Evolutionary conservation across 106 monocot species (phyloP).

Genomic region (Dendrobium huoshanense): DNA sequence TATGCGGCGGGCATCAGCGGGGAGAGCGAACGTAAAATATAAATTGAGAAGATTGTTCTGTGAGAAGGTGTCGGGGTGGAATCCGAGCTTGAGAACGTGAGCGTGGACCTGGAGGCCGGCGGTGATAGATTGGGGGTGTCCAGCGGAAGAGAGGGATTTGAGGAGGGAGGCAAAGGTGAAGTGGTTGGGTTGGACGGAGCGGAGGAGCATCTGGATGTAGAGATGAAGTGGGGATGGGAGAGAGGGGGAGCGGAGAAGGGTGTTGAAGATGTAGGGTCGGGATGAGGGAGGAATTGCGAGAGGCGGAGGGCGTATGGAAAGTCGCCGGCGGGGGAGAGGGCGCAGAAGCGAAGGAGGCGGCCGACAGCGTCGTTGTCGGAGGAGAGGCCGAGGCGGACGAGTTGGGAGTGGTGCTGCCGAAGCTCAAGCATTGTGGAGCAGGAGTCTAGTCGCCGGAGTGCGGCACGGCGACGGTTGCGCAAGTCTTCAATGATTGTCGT

Average conservation of each 20-base stretch:
- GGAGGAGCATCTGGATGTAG: slow-evolving; percentile 60
- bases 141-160: slow-evolving; percentile 87
- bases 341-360: neutral
- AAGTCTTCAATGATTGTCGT: neutral
- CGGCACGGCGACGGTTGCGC: neutral
- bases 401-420: slow-evolving; percentile 65
- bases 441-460: neutral
- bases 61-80: slow-evolving; percentile 23
- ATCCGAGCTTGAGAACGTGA: slow-evolving; percentile 64
- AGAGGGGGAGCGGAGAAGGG: slow-evolving; percentile 79
- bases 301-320: slow-evolving; percentile 29
- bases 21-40: slow-evolving; percentile 31
- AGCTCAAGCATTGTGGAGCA: slow-evolving; percentile 12
- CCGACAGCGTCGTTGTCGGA: neutral
- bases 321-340: slow-evolving; percentile 39
- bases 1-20: slow-evolving; percentile 22
- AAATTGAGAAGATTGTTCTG: slow-evolving; percentile 46
- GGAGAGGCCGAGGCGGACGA: slow-evolving; percentile 64
- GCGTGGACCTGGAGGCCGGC: slow-evolving; percentile 64
- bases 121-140: slow-evolving; percentile 90
- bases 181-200: slow-evolving; percentile 68
- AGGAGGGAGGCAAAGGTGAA: slow-evolving; percentile 36
- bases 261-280: slow-evolving; percentile 54
- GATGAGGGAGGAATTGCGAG: neutral
- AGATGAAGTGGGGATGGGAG: slow-evolving; percentile 82